Evolutionary conservation across 2,329 filamentous ascomycete genomes (phyloP), one percentile per base, ranked within the genome.

Genomic region (Diaporthe amygdali): DNA sequence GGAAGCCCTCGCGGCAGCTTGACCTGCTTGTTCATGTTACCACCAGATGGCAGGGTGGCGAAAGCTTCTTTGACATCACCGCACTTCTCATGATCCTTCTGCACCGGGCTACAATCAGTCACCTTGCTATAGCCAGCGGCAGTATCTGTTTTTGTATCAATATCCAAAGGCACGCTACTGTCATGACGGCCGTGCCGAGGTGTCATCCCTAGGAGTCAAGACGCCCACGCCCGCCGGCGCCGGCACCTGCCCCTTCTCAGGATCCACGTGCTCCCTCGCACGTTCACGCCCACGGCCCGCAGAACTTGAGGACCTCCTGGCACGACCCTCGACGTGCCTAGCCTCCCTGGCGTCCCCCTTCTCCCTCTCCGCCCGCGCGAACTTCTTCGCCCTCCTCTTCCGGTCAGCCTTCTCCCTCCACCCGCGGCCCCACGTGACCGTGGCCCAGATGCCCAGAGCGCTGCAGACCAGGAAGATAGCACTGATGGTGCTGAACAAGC

Each of bases 401-500:
- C 77, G 80, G 76, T 90, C 88, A n/a, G 90, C 81, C n/a, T 75
- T 76, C 12, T 88, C 84, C 14, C 89, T 81, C 88, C 88, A 90
- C 14, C 76, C 71, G 71, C 82, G 81, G 0, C 89, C 89, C 76
- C 84, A 88, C 12, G 83, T 69, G 4, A 87, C 84, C 1, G 85
- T 86, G 2, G 85, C 79, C 81, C 84, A 86, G 0, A 87, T 81
- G 9, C 81, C 81, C 0, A 77, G 75, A 0, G 88, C 83, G 20
- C 83, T 81, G 3, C 81, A 74, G 1, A 89, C 77, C 61, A 93
- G 77, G 72, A 92, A 92, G 0, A 81, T 69, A 0, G 90, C 88
- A 61, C 86, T 89, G 70, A 95, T 91, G 1, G 93, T 95, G 55
- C 88, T 91, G 78, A 95, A 95, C 92, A 93, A 95, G 0, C 94